Conservation (phyloP, 345 rosid genomes). For the Acer negundo region DNA sequence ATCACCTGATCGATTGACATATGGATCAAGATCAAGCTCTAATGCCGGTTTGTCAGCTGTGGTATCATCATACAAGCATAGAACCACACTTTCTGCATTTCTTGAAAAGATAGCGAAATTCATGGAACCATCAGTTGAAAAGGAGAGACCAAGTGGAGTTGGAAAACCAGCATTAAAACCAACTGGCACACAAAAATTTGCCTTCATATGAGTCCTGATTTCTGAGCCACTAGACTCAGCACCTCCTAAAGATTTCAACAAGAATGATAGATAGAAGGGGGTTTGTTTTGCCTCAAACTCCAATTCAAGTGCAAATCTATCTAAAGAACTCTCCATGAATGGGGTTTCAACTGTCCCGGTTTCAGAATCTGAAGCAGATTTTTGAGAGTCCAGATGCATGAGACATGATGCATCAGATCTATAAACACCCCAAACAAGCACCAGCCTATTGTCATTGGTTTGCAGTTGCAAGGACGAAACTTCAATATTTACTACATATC, state of each 20-base stretch:
- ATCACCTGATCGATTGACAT: conserved; percentile 83
- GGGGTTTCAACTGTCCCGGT: conserved; percentile 45
- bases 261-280: conserved; percentile 79
- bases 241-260: conserved; percentile 47
- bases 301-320: conserved; percentile 51
- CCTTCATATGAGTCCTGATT: conserved; percentile 60
- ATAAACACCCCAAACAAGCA: conserved; percentile 69
- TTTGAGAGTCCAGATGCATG: conserved; percentile 48
- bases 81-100: conserved; percentile 49
- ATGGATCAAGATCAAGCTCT: conserved; percentile 91
- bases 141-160: conserved; percentile 78
- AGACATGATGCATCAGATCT: conserved; percentile 65
- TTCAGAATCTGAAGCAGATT: conserved; percentile 36
- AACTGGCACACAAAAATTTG: conserved; percentile 74
- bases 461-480: conserved; percentile 54
- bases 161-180: conserved; percentile 74
- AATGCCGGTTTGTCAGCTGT: conserved; percentile 60
- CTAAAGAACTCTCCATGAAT: conserved; percentile 43
- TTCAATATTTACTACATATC: conserved; percentile 54
- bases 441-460: conserved; percentile 36
- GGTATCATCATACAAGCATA: conserved; percentile 71
- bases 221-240: conserved; percentile 34
- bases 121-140: conserved; percentile 56
- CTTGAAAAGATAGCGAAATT: conserved; percentile 80
- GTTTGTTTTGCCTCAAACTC: conserved; percentile 66